These are phyloP conservation scores for Eucalyptus pumila DNA, from an alignment of 345 rosid species.

Conservation along the genomic window DNA sequence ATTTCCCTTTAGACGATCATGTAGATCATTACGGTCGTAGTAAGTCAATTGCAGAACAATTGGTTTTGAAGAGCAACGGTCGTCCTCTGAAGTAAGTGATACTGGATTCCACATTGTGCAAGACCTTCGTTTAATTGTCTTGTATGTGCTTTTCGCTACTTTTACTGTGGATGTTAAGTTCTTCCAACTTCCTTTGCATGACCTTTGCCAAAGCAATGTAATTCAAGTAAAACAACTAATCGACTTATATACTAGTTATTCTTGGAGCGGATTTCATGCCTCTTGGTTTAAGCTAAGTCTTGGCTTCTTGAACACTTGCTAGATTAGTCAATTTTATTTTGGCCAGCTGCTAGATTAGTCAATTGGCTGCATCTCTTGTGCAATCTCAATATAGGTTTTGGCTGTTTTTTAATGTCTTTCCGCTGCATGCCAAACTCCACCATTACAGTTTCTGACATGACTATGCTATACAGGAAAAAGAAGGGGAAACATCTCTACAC, in stretches of 20 bases:
- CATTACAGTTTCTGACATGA: not conserved
- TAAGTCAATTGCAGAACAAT: constrained; percentile 76
- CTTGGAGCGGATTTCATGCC: not conserved
- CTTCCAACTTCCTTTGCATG: not conserved
- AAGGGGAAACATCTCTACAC: constrained; percentile 48
- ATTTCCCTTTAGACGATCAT: constrained; percentile 73
- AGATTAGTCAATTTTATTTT: not conserved
- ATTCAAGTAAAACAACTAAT: not conserved
- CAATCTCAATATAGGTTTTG: not conserved
- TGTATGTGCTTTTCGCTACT: not conserved
- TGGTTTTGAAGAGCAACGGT: constrained; percentile 69
- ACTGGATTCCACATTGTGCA: not conserved
- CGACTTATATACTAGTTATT: not conserved
- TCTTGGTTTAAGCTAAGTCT: not conserved
- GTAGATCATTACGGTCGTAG: constrained; percentile 67
- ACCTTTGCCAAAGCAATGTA: not conserved
- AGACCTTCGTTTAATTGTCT: not conserved
- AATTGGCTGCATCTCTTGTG: not conserved
- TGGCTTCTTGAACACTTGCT: not conserved
- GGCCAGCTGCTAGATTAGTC: not conserved
- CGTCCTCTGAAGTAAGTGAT: constrained; percentile 59
- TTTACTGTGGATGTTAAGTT: not conserved
- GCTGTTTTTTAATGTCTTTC: not conserved
- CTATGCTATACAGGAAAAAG: constrained; percentile 30
- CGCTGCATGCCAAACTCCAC: not conserved